These are phyloP conservation scores for Termitomyces sp. DNA, from an alignment of 768 basidiomycete genomes.

Conservation along the genomic window DNA sequence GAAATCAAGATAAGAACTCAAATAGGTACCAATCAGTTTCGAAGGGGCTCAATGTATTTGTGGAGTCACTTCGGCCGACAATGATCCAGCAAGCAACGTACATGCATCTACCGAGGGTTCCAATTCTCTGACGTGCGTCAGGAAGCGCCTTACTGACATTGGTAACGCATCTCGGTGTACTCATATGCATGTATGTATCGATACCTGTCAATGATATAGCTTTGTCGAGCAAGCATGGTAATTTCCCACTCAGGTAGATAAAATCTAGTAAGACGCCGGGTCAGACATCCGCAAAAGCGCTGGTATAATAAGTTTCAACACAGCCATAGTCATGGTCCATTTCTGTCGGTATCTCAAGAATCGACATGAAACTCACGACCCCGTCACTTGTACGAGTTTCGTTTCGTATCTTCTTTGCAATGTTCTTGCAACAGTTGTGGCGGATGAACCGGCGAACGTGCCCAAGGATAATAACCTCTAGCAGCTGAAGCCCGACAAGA, in stretches of 20 bases:
- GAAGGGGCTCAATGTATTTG: not conserved
- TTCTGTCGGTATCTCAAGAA: not conserved
- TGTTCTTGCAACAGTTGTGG: no score
- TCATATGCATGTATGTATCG: no score
- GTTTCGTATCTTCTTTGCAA: no score
- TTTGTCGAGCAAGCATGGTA: no score
- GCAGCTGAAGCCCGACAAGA: not conserved
- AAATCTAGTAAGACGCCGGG: not conserved
- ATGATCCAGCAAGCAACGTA: not conserved
- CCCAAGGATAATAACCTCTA: not conserved
- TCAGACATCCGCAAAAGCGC: not conserved
- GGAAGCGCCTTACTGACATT: not conserved
- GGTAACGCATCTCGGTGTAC: no score
- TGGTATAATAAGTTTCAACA: not conserved
- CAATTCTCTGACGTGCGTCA: not conserved
- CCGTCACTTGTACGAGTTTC: no score
- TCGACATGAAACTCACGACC: no score
- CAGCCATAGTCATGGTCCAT: not conserved
- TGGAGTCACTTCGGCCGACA: not conserved
- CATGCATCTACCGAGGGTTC: conserved; percentile 1
- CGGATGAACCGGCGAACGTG: not conserved
- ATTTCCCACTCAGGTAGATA: no score
- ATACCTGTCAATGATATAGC: no score
- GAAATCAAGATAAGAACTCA: no score
- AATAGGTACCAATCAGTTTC: no score